Evolutionary conservation across 2,329 filamentous ascomycete species (phyloP), one percentile per base, ranked within the genome.

Genomic region (Pseudogymnoascus sp.): DNA sequence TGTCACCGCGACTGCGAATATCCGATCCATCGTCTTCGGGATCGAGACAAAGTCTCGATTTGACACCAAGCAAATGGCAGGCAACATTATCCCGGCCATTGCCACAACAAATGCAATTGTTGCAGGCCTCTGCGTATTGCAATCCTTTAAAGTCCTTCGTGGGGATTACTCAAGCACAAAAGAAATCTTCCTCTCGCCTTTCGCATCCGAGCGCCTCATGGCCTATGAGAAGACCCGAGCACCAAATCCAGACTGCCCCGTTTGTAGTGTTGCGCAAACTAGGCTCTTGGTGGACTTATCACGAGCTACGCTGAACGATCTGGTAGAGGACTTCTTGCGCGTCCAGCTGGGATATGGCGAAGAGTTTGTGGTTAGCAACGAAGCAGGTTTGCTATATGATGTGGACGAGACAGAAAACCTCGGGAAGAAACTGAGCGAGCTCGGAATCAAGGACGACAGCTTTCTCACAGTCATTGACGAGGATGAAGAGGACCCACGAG

Each of bases 31-130:
- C 21, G 80, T 95, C n/a, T 99, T 99, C 70, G 88, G 85, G 60
- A 96, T 99, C 61, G 88, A 92, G 59, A 76, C 79, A 3, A 92
- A 90, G 71, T 95, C 91, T 19, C 90, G 95, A 61, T 99, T 97
- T 69, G 92, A 97, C 70, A 92, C 94, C 68, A 99, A 99, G 76
- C 89, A 99, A 74, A 99, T 97, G 92, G 94, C 94, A 3, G 94
- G 94, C 59, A 99, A 99, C 71, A 99, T 99, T 68, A 99, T 99
- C 63, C 94, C 94, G 1, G 94, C 94, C 1, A 99, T 99, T 70
- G 94, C 94, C 4, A 99, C 94, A 0, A 97, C 94, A 0, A 99
- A 99, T 72, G 94, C 94, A 13, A 95, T 97, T 72, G 92, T 94
- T 1, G 94, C 94, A 13, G 88, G 90, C 10, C 80, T 99, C 8